Evolutionary conservation across 2,329 filamentous ascomycete species (phyloP), one percentile per base, ranked within the genome.

Genomic region (Fusarium coicis): DNA sequence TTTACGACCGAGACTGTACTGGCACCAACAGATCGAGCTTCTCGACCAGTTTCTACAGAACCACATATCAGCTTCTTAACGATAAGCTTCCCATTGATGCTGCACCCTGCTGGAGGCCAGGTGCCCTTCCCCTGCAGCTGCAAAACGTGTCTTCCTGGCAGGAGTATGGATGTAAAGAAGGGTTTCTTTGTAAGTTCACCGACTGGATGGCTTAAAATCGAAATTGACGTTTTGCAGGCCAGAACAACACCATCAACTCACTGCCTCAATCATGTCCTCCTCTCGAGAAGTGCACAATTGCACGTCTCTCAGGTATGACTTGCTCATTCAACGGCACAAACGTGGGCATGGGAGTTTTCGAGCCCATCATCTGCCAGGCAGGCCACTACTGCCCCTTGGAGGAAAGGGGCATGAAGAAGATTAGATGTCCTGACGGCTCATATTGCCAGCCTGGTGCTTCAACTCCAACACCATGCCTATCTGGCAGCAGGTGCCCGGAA

Each of bases 401-500:
- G 9, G 61, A 61, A 9, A 62, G 74, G 28, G 85, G 85, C 15
- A 83, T 79, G 46, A 74, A 84, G 61, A 82, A 81, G 47, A 70
- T 85, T 8, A 55, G 66, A 15, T 89, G 88, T 57, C 86, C 86
- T 0, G 66, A 79, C 14, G 87, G 87, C 30, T 81, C 81, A 6
- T 90, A 86, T 70, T 90, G 88, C 67, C 87, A 86, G 36, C 82
- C 83, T 1, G 88, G 88, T 10, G 83, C 85, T 9, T 76, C 83
- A 3, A 79, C 82, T 10, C 86, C 88, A 4, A 85, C 84, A 7
- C 84, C 85, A 16, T 90, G 88, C 66, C 77, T 78, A 21, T 55
- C 80, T 7, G 85, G 85, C 2, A 87, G 86, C 37, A 70, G 77
- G 8, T 90, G 88, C 63, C 85, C 84, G 0, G 82, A 81, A 53